Base-by-base conservation (phyloP, 2,329 filamentous ascomycete species). In the Delphinella strobiligena region DNA sequence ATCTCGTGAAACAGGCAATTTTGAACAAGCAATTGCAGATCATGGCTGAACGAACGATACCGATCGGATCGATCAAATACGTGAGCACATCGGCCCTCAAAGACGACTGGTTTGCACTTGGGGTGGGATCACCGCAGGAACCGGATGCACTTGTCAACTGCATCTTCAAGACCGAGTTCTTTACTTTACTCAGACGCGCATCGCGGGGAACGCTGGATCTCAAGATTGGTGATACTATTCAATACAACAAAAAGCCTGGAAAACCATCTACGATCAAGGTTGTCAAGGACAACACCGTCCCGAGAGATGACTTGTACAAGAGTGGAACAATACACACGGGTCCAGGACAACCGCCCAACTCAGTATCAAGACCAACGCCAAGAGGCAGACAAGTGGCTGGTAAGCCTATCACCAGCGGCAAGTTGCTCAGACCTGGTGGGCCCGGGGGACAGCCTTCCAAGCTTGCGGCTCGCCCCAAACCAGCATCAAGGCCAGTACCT, bases 201-300 rank as follows among this genome's bases (percentile, higher is more conserved):
- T 82, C 93, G 61, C 79, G 82, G 3, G 85, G 82, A 7, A 79
- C 83, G 8, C 74, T 93, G 55, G 86, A 79, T 55, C 64, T 98
- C 35, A 86, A 83, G 61, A 81, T 96, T 46, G 76, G 68, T n/a
- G 80, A 91, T 19, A 72, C 65, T 4, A 88, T 98, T 50, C 85
- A 94, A 58, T 98, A 94, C 61, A 88, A 89, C 56, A 98, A 96
- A 72, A 98, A 98, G 63, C 91, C 91, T 1, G 85, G 85, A 40
- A 98, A 98, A 66, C 74, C 85, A 59, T 82, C 89, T 39, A 64
- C 78, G 4, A 82, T 98, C 55, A 96, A 96, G 66, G 84, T 84
- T 7, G 56, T 93, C 45, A 94, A 93, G 63, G 91, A 98, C 56
- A 79, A 88, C 0, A 74, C 78, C 38, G 73, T 81, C 38, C 65